A percentile compares a stretch with the other conserved stretches of the same genome.
Evolutionary conservation across 176 grass and related monocot species (phyloP).

Genomic region (Oryza officinalis): DNA sequence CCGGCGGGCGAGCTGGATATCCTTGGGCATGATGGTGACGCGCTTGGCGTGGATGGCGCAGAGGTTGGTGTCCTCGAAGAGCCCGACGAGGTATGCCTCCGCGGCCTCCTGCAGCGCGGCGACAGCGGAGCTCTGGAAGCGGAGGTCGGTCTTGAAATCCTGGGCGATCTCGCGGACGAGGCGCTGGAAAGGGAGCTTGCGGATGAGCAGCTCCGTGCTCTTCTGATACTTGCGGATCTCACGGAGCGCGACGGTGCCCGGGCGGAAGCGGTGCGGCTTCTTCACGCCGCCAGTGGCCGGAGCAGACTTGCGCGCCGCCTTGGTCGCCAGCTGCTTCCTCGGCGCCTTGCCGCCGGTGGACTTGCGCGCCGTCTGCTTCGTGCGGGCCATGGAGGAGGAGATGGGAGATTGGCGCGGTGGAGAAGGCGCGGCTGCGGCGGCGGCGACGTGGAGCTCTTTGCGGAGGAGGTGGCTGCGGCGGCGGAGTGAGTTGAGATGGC

Average conservation of each 20-base stretch:
- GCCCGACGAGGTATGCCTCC: conserved; percentile 61
- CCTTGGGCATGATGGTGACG: conserved; percentile 76
- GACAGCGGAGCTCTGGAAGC: conserved; percentile 69
- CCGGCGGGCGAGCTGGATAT: conserved; percentile 61
- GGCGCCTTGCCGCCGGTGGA: conserved; percentile 82
- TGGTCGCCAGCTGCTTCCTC: conserved; percentile 81
- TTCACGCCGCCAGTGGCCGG: conserved; percentile 85
- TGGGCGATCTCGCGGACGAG: conserved; percentile 73
- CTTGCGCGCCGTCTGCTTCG: conserved; percentile 89
- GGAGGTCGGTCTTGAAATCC: conserved; percentile 85
- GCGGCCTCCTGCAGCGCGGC: conserved; percentile 68
- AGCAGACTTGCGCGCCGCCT: conserved; percentile 75
- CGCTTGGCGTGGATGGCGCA: conserved; percentile 75
- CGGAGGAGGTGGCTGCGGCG: too few relatives aligned
- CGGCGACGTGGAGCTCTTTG: not conserved
- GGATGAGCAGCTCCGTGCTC: conserved; percentile 86
- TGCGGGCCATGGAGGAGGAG: conserved; percentile 54
- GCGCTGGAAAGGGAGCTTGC: conserved; percentile 78
- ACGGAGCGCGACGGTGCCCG: conserved; percentile 62
- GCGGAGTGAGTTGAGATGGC: not conserved
- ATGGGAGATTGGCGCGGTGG: not conserved
- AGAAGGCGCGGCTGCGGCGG: too few relatives aligned
- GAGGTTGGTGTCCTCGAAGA: conserved; percentile 72
- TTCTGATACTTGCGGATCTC: conserved; percentile 94
- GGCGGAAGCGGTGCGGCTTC: conserved; percentile 78